phyloP scores from a whole-genome alignment of 495 filamentous ascomycete species.

The Chaetomidium leptoderma region DNA sequence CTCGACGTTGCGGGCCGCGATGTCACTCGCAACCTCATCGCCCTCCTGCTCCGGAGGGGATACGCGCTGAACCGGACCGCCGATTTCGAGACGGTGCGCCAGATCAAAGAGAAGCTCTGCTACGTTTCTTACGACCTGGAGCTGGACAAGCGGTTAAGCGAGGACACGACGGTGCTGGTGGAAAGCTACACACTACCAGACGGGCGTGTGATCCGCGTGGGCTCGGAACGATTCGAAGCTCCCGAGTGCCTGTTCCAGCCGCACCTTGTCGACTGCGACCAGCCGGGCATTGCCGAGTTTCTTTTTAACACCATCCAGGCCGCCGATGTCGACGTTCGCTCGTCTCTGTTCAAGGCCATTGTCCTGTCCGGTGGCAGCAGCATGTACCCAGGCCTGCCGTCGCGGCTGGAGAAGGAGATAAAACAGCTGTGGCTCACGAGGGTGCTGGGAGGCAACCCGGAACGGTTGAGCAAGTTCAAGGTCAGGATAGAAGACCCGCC shows the following conservation, averaged over 20 bases:
- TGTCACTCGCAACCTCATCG: constrained; percentile 94
- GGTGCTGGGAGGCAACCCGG: constrained; percentile 82
- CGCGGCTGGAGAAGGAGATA: constrained; percentile 92
- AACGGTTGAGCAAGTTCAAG: constrained; percentile 96
- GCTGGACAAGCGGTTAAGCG: constrained; percentile 88
- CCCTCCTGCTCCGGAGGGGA: constrained; percentile 86
- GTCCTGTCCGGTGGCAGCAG: constrained; percentile 93
- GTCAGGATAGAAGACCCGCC: constrained; percentile 98
- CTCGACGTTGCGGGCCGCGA: constrained; percentile 96
- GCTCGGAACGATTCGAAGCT: constrained; percentile 95
- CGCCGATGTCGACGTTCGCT: constrained; percentile 90
- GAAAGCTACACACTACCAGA: constrained; percentile 97
- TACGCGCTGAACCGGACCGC: constrained; percentile 98
- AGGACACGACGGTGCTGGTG: constrained; percentile 96
- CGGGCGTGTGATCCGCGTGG: constrained; percentile 90
- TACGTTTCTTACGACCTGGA: constrained; percentile 98
- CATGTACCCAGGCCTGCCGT: constrained; percentile 98
- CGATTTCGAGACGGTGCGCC: constrained; percentile 97
- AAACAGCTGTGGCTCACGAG: constrained; percentile 98
- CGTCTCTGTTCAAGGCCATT: constrained; percentile 91
- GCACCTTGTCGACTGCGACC: constrained; percentile 95
- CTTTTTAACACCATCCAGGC: constrained; percentile 97
- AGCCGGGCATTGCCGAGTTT: constrained; percentile 93
- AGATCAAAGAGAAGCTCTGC: constrained; percentile 99
- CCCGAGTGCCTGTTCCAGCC: constrained; percentile 99